phyloP scores from a whole-genome alignment of 1,139 yeast species.

The Meyerozyma smithsonii region DNA sequence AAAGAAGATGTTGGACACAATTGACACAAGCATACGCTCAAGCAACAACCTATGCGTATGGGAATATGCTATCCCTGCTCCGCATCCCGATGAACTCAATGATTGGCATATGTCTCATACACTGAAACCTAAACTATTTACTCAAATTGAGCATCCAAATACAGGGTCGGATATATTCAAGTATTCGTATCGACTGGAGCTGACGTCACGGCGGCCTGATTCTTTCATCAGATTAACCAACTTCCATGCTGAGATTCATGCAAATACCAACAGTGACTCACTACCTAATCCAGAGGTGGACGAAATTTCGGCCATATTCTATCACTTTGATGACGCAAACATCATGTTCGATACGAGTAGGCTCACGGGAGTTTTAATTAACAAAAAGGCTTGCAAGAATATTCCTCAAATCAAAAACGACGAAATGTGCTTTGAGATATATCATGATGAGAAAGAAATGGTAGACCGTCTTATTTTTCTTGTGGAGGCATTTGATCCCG shows the following conservation, averaged over 20 bases:
- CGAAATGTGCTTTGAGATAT: conserved; percentile 21
- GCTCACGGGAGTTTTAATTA: conserved; percentile 7
- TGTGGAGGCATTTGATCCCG: conserved; percentile 76
- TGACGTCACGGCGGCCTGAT: conserved; percentile 38
- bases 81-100: conserved; percentile 19
- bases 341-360: conserved; percentile 17
- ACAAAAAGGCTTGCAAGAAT: neutral
- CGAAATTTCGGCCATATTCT: conserved; percentile 54
- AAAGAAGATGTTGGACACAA: neutral
- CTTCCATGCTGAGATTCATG: conserved; percentile 64
- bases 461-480: conserved; percentile 49
- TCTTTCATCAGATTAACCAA: conserved; percentile 48
- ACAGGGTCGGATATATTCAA: conserved; percentile 35
- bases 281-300: conserved; percentile 68
- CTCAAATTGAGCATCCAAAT: conserved; percentile 48
- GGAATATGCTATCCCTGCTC: conserved; percentile 29
- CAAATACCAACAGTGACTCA: conserved; percentile 40
- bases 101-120: conserved; percentile 16
- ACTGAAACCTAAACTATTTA: conserved; percentile 22
- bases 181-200: conserved; percentile 27
- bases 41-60: conserved; percentile 13
- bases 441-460: conserved; percentile 52
- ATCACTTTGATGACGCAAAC: conserved; percentile 52
- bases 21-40: neutral
- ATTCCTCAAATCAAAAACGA: neutral